Conservation (phyloP, 2,329 filamentous ascomycete genomes). For the Aspergillus sp. region DNA sequence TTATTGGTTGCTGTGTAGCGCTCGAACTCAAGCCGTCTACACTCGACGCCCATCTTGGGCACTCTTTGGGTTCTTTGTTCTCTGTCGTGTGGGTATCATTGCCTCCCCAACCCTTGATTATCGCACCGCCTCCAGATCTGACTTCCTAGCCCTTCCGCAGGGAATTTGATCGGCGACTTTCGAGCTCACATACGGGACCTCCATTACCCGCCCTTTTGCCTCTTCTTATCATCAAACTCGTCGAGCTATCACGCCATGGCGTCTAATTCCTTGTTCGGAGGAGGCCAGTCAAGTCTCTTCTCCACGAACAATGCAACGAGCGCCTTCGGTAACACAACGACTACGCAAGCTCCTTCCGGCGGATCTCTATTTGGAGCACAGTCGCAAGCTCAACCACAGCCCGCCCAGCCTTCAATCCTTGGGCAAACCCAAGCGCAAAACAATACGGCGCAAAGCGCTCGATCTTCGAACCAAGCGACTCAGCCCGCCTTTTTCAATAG, state of each 20-base stretch:
- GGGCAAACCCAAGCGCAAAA: slow-evolving; percentile 27
- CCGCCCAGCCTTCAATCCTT: slow-evolving; percentile 24
- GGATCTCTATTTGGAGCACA: slow-evolving; percentile 27
- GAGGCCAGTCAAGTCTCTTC: slow-evolving; percentile 25
- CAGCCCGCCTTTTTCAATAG: slow-evolving; percentile 65
- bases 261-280: slow-evolving; percentile 28
- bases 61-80: not conserved
- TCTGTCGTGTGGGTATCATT: not conserved
- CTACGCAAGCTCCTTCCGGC: slow-evolving; percentile 21
- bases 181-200: too few relatives aligned
- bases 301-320: slow-evolving; percentile 26
- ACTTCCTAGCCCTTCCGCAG: too few relatives aligned
- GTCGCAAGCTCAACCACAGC: slow-evolving; percentile 25
- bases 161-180: too few relatives aligned
- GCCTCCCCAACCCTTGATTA: not conserved
- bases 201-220: not conserved
- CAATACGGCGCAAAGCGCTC: slow-evolving; percentile 22
- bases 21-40: not conserved
- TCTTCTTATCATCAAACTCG: not conserved
- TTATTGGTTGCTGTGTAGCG: not conserved
- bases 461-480: slow-evolving; percentile 30
- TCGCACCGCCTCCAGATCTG: too few relatives aligned
- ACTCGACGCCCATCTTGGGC: not conserved
- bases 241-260: not conserved
- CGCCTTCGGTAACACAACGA: slow-evolving; percentile 23